Evolutionary conservation across 805 yeast species (phyloP), one percentile per base, ranked within the genome.

Genomic region (Gaillardinia entomophila): DNA sequence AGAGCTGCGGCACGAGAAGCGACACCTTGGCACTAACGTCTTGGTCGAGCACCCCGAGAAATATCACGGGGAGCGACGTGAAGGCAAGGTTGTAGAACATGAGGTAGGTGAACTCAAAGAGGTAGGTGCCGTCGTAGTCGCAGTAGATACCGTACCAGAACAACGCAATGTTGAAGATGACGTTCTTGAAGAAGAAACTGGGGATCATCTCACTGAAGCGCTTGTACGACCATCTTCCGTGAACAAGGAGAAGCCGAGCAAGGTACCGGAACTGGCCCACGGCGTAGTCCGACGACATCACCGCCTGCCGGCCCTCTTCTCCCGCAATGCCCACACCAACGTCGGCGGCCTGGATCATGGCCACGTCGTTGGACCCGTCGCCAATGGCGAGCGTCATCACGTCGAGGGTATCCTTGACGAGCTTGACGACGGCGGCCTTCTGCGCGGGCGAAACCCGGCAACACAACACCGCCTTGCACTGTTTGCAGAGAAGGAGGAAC

Each of bases 291-390:
- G 90, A 79, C 16, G 88, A 79, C 94, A 84, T 84, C 4, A 75
- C 92, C 13, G 92, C 92, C 57, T 83, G 92, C 40, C 92, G 66
- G 51, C 95, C 95, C 65, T 84, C 95, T 63, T 84, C 92, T 60
- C 95, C 95, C 3, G 89, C 89, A 51, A 84, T 84, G 62, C 95
- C 95, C 35, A 84, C 83, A 49, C 95, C 95, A 28, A 84, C 81
- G 58, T 84, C 80, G 1, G 94, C 92, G 18, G 88, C 79, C 56
- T 84, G 95, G 44, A 84, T 84, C 95, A 84, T 84, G 10, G 94
- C 89, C 41, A 84, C 95, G 61, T 84, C 95, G 53, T 84, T 84
- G 14, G 92, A 79, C 34, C 95, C 95, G 59, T 84, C 95, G 45
- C 95, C 95, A 52, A 84, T 82, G 6, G 92, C 90, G 36, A 84